Evolutionary conservation across 2,329 filamentous ascomycete genomes (phyloP).

Genomic region (Aspergillus phoenicis): DNA sequence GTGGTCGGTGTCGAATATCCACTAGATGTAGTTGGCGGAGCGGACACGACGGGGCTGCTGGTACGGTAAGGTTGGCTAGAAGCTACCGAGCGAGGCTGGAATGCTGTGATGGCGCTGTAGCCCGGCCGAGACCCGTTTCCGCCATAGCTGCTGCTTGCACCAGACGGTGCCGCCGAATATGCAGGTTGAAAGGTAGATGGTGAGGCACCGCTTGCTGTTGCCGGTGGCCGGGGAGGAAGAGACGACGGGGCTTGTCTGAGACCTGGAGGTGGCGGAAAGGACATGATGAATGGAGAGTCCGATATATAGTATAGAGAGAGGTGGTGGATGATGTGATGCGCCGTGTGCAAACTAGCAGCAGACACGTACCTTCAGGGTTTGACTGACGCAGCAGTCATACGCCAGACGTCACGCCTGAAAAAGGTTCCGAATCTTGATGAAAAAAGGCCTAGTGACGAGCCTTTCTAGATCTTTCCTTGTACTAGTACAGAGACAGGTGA

Average conservation of each 20-base stretch:
- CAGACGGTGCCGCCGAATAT: conserved; percentile 50
- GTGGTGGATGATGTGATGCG: conserved; percentile 32
- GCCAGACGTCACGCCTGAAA: conserved; percentile 40
- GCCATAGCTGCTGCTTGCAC: conserved; percentile 35
- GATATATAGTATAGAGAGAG: conserved; percentile 27
- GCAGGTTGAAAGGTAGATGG: conserved; percentile 53
- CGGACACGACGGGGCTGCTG: conserved; percentile 40
- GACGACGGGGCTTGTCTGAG: conserved; percentile 58
- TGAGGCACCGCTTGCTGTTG: conserved; percentile 50
- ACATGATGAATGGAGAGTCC: conserved; percentile 65
- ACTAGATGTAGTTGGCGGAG: conserved; percentile 36
- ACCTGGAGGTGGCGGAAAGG: conserved; percentile 85
- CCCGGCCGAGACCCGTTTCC: conserved; percentile 33
- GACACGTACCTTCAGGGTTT: conserved; percentile 48
- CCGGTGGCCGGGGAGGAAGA: conserved; percentile 77
- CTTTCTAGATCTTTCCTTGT: conserved; percentile 1
- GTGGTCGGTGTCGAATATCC: conserved; percentile 44
- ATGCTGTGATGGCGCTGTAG: conserved; percentile 55
- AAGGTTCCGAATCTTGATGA: conserved; percentile 19
- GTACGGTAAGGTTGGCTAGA: conserved; percentile 44
- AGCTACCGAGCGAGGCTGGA: conserved; percentile 63
- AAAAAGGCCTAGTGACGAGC: neutral
- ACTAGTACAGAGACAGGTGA: neutral
- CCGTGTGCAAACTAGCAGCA: conserved; percentile 35
- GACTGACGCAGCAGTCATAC: conserved; percentile 38